A percentile compares a stretch with the other conserved stretches of the same genome.
Conservation (phyloP, 2,329 filamentous ascomycete genomes). For the Endocalyx cinctus region DNA sequence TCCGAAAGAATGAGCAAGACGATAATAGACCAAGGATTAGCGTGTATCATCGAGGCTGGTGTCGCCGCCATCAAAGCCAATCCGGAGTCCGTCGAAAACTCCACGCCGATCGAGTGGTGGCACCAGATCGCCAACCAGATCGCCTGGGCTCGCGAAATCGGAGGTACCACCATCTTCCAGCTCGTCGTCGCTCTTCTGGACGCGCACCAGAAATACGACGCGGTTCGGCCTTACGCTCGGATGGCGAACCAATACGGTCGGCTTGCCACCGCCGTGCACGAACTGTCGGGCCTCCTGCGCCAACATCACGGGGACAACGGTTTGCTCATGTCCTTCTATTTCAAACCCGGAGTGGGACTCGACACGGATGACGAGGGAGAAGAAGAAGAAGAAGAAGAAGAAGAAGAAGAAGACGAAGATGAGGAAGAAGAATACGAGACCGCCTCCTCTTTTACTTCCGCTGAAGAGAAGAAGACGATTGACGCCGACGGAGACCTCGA, state of each 20-base stretch:
- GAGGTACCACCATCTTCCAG: constrained; percentile 1
- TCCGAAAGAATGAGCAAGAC: neutral
- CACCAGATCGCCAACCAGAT: neutral
- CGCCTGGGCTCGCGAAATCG: neutral
- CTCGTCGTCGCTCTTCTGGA: constrained; percentile 4
- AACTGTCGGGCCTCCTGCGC: constrained; percentile 3
- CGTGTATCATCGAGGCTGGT: neutral
- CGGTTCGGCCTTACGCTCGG: constrained; percentile 1
- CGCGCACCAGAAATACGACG: constrained; percentile 5
- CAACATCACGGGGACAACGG: constrained; percentile 3
- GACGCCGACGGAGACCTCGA: too few relatives aligned
- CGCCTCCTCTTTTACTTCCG: too few relatives aligned
- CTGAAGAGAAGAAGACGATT: too few relatives aligned
- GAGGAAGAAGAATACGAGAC: neutral
- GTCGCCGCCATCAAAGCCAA: neutral
- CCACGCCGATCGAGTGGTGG: neutral
- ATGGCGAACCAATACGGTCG: constrained; percentile 7
- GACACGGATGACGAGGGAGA: constrained; percentile 1
- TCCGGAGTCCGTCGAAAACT: neutral
- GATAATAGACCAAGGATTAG: neutral
- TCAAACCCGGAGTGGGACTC: neutral
- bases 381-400: neutral
- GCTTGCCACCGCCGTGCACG: constrained; percentile 2
- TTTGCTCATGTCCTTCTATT: constrained; percentile 4
- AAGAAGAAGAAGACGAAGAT: constrained; percentile 1